These are phyloP conservation scores for Colletotrichum cordylinicola DNA, from an alignment of 2,329 filamentous ascomycete genomes.

Conservation along the genomic window DNA sequence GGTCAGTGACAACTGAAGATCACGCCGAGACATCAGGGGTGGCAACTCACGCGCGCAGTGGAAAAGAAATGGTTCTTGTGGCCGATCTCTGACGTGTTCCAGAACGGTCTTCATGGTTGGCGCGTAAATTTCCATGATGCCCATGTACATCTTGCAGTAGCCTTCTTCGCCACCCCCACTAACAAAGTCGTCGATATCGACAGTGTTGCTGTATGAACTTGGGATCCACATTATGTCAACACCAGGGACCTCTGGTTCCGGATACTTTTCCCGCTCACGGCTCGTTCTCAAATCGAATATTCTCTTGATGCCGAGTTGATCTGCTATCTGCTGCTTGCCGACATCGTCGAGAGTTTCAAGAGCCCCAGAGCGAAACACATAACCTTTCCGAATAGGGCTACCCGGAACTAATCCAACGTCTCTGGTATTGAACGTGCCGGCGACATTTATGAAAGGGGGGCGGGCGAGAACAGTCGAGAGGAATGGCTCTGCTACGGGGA, in stretches of 20 bases:
- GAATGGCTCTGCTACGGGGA: background rate
- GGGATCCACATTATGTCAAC: background rate
- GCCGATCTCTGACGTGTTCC: slow-evolving; percentile 52
- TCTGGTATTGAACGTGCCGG: background rate
- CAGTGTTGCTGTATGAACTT: background rate
- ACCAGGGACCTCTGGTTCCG: background rate
- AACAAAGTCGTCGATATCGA: slow-evolving; percentile 47
- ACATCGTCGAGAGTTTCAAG: background rate
- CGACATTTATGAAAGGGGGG: background rate
- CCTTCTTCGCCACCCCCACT: slow-evolving; percentile 48
- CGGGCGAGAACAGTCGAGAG: background rate
- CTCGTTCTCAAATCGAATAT: background rate
- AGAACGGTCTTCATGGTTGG: slow-evolving; percentile 50
- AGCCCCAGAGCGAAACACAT: background rate
- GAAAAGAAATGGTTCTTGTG: slow-evolving; percentile 52
- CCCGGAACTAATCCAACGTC: background rate
- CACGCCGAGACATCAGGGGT: background rate
- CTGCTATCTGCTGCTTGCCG: background rate
- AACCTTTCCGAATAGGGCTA: background rate
- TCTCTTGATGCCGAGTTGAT: background rate
- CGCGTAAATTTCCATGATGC: slow-evolving; percentile 47
- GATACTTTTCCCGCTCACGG: background rate
- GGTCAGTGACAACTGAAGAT: background rate
- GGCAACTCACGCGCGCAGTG: slow-evolving; percentile 57
- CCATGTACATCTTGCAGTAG: slow-evolving; percentile 54